Percentiles rank a stretch among this genome's conserved stretches.
Conservation (phyloP, 2,329 filamentous ascomycete species). For the Uncinocarpus reesii region DNA sequence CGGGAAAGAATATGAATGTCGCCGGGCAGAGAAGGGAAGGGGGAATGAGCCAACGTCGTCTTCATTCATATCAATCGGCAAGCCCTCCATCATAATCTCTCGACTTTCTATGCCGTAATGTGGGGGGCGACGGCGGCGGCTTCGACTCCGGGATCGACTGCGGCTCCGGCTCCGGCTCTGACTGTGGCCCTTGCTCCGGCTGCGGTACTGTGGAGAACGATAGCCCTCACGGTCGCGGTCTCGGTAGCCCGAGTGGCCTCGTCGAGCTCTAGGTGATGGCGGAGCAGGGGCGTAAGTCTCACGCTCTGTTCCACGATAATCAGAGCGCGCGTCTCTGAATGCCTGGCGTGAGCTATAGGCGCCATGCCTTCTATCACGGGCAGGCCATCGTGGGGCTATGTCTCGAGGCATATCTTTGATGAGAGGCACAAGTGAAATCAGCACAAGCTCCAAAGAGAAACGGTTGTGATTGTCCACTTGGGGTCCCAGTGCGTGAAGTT, state of each 20-base stretch:
- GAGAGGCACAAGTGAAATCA: constrained; percentile 27
- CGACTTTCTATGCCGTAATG: constrained; percentile 37
- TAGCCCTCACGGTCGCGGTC: constrained; percentile 41
- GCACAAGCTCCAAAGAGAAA: constrained; percentile 25
- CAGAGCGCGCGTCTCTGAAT: constrained; percentile 22
- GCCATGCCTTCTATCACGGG: constrained; percentile 27
- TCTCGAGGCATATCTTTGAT: constrained; percentile 31
- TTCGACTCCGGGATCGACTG: constrained; percentile 24
- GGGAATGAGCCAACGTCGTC: constrained; percentile 40
- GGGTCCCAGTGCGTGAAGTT: constrained; percentile 19
- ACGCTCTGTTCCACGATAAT: constrained; percentile 27
- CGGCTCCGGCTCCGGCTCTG: constrained; percentile 23
- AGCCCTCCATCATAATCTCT: constrained; percentile 43
- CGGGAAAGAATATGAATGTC: constrained; percentile 12
- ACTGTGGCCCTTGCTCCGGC: constrained; percentile 29
- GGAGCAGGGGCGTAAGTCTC: constrained; percentile 29
- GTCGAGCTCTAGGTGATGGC: constrained; percentile 29
- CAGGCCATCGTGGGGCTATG: constrained; percentile 28
- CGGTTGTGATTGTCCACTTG: constrained; percentile 17
- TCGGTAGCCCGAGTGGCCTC: constrained; percentile 30
- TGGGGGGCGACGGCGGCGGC: constrained; percentile 30
- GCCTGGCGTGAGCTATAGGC: constrained; percentile 27
- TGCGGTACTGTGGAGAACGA: constrained; percentile 32
- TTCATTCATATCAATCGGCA: constrained; percentile 41
- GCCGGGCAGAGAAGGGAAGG: constrained; percentile 15